Conservation (phyloP, 2,329 filamentous ascomycete species). For the Colletotrichum truncatum region DNA sequence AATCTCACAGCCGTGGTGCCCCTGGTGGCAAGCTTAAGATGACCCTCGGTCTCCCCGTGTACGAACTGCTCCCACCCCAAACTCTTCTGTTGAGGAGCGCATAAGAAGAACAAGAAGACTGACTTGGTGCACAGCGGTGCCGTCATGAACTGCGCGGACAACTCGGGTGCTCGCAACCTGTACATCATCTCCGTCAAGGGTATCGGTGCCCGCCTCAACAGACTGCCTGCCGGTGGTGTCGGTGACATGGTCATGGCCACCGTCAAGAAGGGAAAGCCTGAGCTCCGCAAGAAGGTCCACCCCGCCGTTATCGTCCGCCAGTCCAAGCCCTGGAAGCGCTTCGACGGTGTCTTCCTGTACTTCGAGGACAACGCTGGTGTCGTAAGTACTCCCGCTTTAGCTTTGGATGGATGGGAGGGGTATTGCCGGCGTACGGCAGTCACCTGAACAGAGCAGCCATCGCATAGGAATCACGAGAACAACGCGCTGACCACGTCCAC, state of each 20-base stretch:
- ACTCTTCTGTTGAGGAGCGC: slow-evolving; percentile 12
- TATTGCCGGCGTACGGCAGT: neutral
- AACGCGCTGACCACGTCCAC: slow-evolving; percentile 43
- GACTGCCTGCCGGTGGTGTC: slow-evolving; percentile 95
- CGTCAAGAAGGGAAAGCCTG: slow-evolving; percentile 99
- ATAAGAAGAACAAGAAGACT: neutral
- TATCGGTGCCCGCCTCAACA: slow-evolving; percentile 96
- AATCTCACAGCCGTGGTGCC: slow-evolving; percentile 76
- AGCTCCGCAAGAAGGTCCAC: slow-evolving; percentile 99
- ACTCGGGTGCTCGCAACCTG: slow-evolving; percentile 97
- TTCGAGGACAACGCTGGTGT: slow-evolving; percentile 99
- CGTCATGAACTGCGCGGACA: slow-evolving; percentile 99
- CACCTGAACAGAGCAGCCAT: too few species aligned
- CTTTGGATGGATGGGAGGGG: neutral
- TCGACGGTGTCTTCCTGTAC: slow-evolving; percentile 98
- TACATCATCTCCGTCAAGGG: slow-evolving; percentile 99
- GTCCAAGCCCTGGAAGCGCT: slow-evolving; percentile 99
- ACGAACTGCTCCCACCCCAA: slow-evolving; percentile 58
- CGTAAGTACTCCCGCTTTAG: slow-evolving; percentile 64
- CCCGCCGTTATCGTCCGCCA: slow-evolving; percentile 98
- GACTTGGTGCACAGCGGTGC: slow-evolving; percentile 75
- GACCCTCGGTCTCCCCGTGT: slow-evolving; percentile 99
- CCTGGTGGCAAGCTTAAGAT: slow-evolving; percentile 99
- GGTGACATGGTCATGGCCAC: slow-evolving; percentile 99
- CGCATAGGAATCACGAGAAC: neutral